Evolutionary conservation across 768 basidiomycete genomes (phyloP).

Genomic region (Amyloporia xantha): DNA sequence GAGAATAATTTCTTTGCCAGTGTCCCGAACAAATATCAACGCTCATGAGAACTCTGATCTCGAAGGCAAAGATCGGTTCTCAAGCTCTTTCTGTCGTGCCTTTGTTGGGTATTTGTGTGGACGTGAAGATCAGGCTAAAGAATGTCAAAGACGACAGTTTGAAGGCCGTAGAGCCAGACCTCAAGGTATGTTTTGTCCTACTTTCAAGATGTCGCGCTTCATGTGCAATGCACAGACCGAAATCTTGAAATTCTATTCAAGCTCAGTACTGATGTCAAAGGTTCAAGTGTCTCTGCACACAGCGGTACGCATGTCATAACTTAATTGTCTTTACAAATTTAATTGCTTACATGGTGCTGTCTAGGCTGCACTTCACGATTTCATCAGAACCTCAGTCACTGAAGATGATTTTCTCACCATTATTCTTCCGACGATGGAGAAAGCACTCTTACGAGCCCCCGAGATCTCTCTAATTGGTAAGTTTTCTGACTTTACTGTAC

Average conservation of each 20-base stretch:
- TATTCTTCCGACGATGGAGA: conserved; percentile 72
- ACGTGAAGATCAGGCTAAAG: conserved; percentile 67
- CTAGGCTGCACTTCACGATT: conserved; percentile 53
- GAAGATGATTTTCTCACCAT: conserved; percentile 42
- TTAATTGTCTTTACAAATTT: too few relatives aligned
- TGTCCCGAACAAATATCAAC: conserved; percentile 36
- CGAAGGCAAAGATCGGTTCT: conserved; percentile 42
- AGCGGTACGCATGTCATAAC: conserved; percentile 38
- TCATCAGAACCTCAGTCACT: conserved; percentile 47
- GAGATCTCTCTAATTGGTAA: conserved; percentile 66
- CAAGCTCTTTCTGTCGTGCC: conserved; percentile 36
- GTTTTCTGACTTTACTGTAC: conserved; percentile 19
- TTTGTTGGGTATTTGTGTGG: conserved; percentile 62
- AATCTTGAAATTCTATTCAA: conserved; percentile 54
- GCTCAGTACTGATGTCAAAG: conserved; percentile 62
- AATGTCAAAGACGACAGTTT: conserved; percentile 37
- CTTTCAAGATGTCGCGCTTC: not conserved
- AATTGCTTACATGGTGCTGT: conserved; percentile 8
- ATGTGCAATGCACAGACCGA: conserved; percentile 34
- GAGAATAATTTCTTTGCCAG: conserved; percentile 13
- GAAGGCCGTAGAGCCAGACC: conserved; percentile 36
- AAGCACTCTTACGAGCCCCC: conserved; percentile 74
- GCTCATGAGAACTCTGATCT: conserved; percentile 49
- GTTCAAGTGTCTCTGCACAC: conserved; percentile 50
- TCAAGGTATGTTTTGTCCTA: conserved; percentile 30